A percentile compares a stretch with the other conserved stretches of the same genome.
phyloP scores from a whole-genome alignment of 2,329 filamentous ascomycete genomes.

The Ophiostoma fasciatum region DNA sequence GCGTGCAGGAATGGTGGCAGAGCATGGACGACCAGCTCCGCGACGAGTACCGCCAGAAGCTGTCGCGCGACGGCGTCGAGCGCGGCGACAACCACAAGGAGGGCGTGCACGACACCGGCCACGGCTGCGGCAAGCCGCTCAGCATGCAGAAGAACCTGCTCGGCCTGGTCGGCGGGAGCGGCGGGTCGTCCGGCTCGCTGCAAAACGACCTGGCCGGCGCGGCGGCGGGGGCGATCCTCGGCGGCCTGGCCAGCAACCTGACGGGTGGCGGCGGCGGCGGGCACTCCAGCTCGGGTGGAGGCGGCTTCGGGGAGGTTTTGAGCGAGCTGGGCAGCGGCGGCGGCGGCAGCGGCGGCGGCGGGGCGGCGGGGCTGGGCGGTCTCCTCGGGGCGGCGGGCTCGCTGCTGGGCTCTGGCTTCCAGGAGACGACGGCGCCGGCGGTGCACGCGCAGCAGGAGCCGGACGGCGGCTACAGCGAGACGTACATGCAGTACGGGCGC shows the following conservation, averaged over 20 bases:
- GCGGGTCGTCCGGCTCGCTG: constrained; percentile 30
- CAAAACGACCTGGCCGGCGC: constrained; percentile 42
- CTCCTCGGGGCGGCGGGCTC: constrained; percentile 56
- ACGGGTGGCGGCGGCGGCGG: constrained; percentile 15
- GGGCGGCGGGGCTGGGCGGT: constrained; percentile 51
- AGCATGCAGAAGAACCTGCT: constrained; percentile 53
- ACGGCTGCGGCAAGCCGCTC: constrained; percentile 68
- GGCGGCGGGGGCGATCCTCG: constrained; percentile 41
- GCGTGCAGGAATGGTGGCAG: constrained; percentile 72
- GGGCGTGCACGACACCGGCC: constrained; percentile 68
- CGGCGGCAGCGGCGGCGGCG: constrained; percentile 20
- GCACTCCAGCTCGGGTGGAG: constrained; percentile 6
- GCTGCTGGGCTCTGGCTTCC: constrained; percentile 32
- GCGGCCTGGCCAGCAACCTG: constrained; percentile 40
- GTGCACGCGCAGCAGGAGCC: constrained; percentile 33
- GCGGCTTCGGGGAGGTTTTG: constrained; percentile 3
- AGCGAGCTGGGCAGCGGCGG: not conserved
- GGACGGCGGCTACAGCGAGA: constrained; percentile 47
- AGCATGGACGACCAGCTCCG: constrained; percentile 46
- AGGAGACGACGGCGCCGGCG: constrained; percentile 35
- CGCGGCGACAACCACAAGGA: constrained; percentile 74
- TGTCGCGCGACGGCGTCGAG: constrained; percentile 65
- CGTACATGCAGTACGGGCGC: constrained; percentile 45
- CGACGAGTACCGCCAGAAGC: constrained; percentile 54
- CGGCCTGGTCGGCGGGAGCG: constrained; percentile 23